Evolutionary conservation across 2,329 filamentous ascomycete species (phyloP).

Genomic region (Colletotrichum eremochloae): DNA sequence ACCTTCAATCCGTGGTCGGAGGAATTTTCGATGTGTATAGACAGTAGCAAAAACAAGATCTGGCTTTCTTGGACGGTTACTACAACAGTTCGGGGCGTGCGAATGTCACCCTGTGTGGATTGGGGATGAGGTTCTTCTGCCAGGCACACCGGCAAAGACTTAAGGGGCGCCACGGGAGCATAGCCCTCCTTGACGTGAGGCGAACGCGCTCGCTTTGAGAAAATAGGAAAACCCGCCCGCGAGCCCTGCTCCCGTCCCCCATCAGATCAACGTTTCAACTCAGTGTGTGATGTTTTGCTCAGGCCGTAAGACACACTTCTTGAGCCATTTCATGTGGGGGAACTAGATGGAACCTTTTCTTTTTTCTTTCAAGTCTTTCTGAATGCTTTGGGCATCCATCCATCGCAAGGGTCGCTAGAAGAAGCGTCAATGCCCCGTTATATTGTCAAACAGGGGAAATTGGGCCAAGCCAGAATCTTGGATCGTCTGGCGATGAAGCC

Average conservation of each 20-base stretch:
- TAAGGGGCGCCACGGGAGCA: not conserved
- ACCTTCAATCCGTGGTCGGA: not conserved
- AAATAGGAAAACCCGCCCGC: not conserved
- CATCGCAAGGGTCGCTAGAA: not conserved
- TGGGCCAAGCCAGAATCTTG: not conserved
- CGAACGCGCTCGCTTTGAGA: not conserved
- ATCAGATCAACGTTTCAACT: not conserved
- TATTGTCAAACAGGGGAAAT: not conserved
- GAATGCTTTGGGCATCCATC: not conserved
- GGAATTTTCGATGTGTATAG: not conserved
- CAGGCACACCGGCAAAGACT: not conserved
- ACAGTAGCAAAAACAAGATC: not conserved
- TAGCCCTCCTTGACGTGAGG: not conserved
- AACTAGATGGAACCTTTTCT: not conserved
- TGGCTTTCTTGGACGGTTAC: not conserved
- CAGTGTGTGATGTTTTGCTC: too few species aligned
- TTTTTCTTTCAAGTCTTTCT: not conserved
- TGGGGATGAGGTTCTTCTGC: not conserved
- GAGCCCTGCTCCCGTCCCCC: too few species aligned
- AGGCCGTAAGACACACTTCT: too few species aligned
- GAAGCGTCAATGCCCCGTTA: not conserved
- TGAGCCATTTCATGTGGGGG: not conserved
- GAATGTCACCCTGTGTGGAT: not conserved
- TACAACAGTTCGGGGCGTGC: not conserved
- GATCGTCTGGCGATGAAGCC: not conserved